A percentile compares a stretch with the other conserved stretches of the same genome.
Conservation (phyloP, 2,329 filamentous ascomycete genomes). For the Ilyonectria robusta region DNA sequence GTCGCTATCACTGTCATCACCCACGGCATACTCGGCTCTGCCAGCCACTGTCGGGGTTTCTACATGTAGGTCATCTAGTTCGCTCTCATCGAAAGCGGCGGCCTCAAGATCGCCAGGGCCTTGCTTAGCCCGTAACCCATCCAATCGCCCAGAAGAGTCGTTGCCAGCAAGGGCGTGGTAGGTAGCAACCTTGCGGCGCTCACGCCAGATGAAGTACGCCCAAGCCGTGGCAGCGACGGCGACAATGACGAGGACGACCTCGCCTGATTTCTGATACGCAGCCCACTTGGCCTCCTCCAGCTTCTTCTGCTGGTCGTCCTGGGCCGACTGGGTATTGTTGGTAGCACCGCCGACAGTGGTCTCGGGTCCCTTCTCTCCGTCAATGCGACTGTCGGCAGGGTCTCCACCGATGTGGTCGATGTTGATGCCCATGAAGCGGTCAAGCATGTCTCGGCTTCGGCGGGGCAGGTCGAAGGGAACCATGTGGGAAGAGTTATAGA, state of each 20-base stretch:
- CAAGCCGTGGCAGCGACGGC: conserved; percentile 79
- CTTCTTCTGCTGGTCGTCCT: conserved; percentile 70
- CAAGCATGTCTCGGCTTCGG: conserved; percentile 93
- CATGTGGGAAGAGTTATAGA: conserved; percentile 98
- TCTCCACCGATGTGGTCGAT: conserved; percentile 88
- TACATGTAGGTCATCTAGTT: conserved; percentile 73
- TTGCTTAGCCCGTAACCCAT: conserved; percentile 64
- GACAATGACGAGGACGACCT: conserved; percentile 87
- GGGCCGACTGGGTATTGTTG: conserved; percentile 69
- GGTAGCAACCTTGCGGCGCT: conserved; percentile 68
- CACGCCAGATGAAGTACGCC: conserved; percentile 80
- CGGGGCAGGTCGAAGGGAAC: conserved; percentile 94
- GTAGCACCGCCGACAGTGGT: conserved; percentile 82
- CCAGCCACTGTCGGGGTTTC: conserved; percentile 60
- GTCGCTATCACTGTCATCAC: conserved; percentile 61
- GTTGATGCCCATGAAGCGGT: conserved; percentile 95
- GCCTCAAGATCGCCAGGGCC: conserved; percentile 70
- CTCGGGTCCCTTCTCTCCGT: conserved; percentile 85
- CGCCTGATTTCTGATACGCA: conserved; percentile 89
- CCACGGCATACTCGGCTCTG: conserved; percentile 69
- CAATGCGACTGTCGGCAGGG: conserved; percentile 84
- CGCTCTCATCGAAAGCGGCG: conserved; percentile 76
- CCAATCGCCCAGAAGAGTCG: conserved; percentile 56
- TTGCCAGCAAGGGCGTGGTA: conserved; percentile 67
- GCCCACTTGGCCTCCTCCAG: conserved; percentile 90